Base-by-base conservation (phyloP, 805 yeast species). In the Ogataea thermomethanolica region DNA sequence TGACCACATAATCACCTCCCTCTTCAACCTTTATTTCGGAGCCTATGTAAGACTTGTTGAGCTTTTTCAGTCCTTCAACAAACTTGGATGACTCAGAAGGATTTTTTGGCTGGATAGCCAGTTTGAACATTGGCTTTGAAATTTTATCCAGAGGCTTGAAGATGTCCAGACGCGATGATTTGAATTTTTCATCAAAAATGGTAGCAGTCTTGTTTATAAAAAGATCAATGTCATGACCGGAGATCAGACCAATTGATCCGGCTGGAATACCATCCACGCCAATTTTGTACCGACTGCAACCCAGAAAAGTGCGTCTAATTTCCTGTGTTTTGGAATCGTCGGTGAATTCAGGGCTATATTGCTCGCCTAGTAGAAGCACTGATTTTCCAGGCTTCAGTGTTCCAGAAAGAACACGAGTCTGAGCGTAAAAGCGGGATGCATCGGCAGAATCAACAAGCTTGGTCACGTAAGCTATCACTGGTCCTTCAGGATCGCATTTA, bases 61-160 rank as follows among this genome's bases (percentile, higher is more conserved):
- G 64, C 41, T 70, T 74, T 43, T 83, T 70, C 34, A 93, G 64
- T 0, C 88, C 90, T n/a, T 76, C 79, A 10, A 81, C 65, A 50
- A 93, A 66, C 44, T 73, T 74, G 0, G 95, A 91, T 12, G 85
- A 63, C 41, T 90, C 95, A 0, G 85, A 73, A 0, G 96, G 96
- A 21, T 74, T 70, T 11, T 73, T 69, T 0, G 97, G 95, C 54
- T 89, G 95, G 13, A 91, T 74, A 1, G 95, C 89, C 3, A 91
- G 75, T 53, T 88, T 87, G 53, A 86, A 77, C 1, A 84, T 79
- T 0, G 95, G 78, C 34, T 70, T 65, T 6, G 67, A 59, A 3
- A 79, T 58, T 44, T 68, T 71, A 32, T 71, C 69, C 11, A 75
- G 53, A 0, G 71, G 67, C 33, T 58, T 65, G 46, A 73, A 68